Evolutionary conservation across 2,329 filamentous ascomycete genomes (phyloP), one percentile per base, ranked within the genome.

Genomic region (Aaosphaeria arxii): DNA sequence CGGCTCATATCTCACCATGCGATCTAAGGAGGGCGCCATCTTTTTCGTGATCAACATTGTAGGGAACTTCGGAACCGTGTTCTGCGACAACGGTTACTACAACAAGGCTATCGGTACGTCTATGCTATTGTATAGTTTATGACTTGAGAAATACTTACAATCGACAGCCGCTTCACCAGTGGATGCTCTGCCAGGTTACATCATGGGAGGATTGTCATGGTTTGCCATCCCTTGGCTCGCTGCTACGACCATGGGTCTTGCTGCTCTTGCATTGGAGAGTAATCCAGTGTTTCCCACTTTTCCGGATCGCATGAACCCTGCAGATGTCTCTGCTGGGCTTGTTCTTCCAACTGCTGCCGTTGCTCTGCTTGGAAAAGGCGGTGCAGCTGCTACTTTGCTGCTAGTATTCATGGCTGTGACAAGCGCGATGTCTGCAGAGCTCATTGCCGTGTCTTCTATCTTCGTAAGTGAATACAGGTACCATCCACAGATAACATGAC

Each of bases 41-140:
- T 95, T 95, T 77, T 95, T 95, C 70, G 84, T 95, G 35, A 95
- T 95, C 72, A 95, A 95, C 71, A 86, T 89, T 42, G 86, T 91
- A 33, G 89, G 89, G 38, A 91, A 91, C 71, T 94, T 92, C 51
- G 86, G 77, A 5, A 91, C 88, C 1, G 88, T 95, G 4, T 95
- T 95, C 74, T 78, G 90, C 40, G 90, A 95, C 63, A 91, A 91
- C 55, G 86, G 71, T 44, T 95, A 95, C 74, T 95, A 91, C 74
- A 95, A 95, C 78, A 95, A 95, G 71, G 91, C 90, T 31, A 95
- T 96, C 59, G 89, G 30, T 50, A 30, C 41, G 44, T 41, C 4
- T 36, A 9, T 36, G n/a, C 7, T n/a, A 9, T n/a, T 9, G 33
- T 4, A 9, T 36, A 9, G 9, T 2, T n/a, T 36, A 36, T n/a